phyloP scores from a whole-genome alignment of 306 rosid genomes.

The Cicer yamashitae region DNA sequence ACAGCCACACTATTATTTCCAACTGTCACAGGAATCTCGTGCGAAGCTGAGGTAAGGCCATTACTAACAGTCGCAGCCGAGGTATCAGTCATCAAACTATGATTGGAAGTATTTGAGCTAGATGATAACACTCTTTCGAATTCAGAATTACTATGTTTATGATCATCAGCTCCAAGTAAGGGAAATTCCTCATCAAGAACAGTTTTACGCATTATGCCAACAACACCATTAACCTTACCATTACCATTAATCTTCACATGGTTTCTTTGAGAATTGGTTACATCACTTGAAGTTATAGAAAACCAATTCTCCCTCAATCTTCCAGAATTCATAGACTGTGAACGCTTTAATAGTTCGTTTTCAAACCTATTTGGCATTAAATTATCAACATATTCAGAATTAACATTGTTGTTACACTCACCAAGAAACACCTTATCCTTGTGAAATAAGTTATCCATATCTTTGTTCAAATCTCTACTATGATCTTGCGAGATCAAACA shows the following conservation, averaged over 20 bases:
- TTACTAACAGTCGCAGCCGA: conserved; percentile 10
- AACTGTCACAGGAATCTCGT: conserved; percentile 36
- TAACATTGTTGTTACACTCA: neutral
- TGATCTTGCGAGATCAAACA: conserved; percentile 29
- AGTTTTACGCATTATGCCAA: conserved; percentile 13
- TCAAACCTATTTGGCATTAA: conserved; percentile 30
- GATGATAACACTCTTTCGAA: conserved; percentile 33
- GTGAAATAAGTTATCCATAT: neutral
- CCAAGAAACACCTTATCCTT: conserved; percentile 25
- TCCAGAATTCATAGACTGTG: conserved; percentile 37
- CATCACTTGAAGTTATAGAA: neutral
- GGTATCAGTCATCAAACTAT: neutral
- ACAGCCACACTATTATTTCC: conserved; percentile 35
- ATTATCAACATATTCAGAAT: conserved; percentile 7
- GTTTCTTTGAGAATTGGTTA: conserved; percentile 26
- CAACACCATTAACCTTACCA: conserved; percentile 23
- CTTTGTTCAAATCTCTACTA: conserved; percentile 36
- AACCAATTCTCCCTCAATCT: conserved; percentile 35
- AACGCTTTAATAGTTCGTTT: conserved; percentile 28
- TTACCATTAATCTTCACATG: neutral
- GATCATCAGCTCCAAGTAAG: conserved; percentile 35
- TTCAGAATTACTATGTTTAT: neutral
- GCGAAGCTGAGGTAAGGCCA: conserved; percentile 26
- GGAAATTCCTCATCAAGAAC: conserved; percentile 41
- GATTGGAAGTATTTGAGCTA: conserved; percentile 19